Conservation (phyloP, 2,329 filamentous ascomycete species). For the Ophiocordyceps camponoti-rufipedis region DNA sequence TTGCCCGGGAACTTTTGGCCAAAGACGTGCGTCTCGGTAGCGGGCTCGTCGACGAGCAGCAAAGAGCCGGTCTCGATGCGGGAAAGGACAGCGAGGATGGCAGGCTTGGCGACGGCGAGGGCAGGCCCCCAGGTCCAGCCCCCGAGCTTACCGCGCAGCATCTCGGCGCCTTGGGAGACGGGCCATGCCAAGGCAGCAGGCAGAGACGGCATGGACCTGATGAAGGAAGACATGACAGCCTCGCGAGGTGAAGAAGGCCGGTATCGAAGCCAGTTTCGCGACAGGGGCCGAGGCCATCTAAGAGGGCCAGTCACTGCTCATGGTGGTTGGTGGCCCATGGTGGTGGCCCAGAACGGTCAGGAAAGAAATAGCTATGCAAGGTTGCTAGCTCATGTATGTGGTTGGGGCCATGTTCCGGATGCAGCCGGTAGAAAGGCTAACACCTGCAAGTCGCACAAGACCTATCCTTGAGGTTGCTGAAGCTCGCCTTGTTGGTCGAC, state of each 20-base stretch:
- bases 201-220: slow-evolving; percentile 12
- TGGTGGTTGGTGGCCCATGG: background rate
- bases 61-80: slow-evolving; percentile 29
- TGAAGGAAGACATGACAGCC: slow-evolving; percentile 3
- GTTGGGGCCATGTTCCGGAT: background rate
- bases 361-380: background rate
- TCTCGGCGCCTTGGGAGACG: slow-evolving; percentile 19
- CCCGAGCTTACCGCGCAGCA: slow-evolving; percentile 22
- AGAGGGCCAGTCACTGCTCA: too few species aligned
- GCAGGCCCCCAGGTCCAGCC: slow-evolving; percentile 28
- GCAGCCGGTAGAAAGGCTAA: background rate
- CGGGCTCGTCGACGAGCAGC: slow-evolving; percentile 26
- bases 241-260: background rate
- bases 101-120: slow-evolving; percentile 24
- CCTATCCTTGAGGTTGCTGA: too few species aligned
- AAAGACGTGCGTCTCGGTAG: slow-evolving; percentile 21
- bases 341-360: background rate
- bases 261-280: too few species aligned
- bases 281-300: too few species aligned
- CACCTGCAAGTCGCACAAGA: background rate
- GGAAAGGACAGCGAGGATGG: slow-evolving; percentile 25
- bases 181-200: slow-evolving; percentile 19
- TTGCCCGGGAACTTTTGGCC: slow-evolving; percentile 24
- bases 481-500: background rate
- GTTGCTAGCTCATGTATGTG: background rate